phyloP scores from a whole-genome alignment of 1,139 yeast genomes.

The Geotrichum australiense region DNA sequence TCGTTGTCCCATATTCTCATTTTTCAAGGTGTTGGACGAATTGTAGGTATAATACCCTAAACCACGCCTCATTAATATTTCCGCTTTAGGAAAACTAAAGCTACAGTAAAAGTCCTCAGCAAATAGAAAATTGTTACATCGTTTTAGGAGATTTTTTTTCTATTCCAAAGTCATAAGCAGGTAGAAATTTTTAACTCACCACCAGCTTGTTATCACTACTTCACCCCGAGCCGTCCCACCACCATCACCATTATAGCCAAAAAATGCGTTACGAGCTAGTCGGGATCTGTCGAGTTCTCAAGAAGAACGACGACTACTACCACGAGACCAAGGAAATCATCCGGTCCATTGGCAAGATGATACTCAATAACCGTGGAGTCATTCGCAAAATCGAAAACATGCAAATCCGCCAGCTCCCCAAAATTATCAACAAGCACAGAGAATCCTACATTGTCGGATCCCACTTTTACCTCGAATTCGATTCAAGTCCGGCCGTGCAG shows the following conservation, averaged over 20 bases:
- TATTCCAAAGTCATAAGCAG: not conserved
- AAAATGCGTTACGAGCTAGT: constrained; percentile 82
- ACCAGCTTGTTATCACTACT: not conserved
- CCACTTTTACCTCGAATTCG: constrained; percentile 80
- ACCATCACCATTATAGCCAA: too few relatives aligned
- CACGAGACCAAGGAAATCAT: constrained; percentile 47
- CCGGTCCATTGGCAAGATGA: constrained; percentile 74
- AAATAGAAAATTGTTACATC: too few relatives aligned
- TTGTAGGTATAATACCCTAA: too few relatives aligned
- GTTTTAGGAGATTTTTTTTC: not conserved
- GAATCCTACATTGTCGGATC: constrained; percentile 88
- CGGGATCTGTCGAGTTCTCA: constrained; percentile 64
- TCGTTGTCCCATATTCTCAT: too few relatives aligned
- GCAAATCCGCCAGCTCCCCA: constrained; percentile 75
- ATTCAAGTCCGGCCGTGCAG: constrained; percentile 79
- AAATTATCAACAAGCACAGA: constrained; percentile 75
- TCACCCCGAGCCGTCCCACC: not conserved
- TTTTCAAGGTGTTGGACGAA: too few relatives aligned
- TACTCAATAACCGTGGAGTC: constrained; percentile 86
- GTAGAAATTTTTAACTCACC: not conserved
- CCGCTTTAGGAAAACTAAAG: too few relatives aligned
- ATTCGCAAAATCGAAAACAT: constrained; percentile 73
- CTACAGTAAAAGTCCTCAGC: too few relatives aligned
- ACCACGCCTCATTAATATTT: too few relatives aligned
- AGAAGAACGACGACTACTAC: constrained; percentile 25